These are phyloP conservation scores for Carex scoparia DNA, from an alignment of 176 grass and related monocot genomes.

Conservation along the genomic window DNA sequence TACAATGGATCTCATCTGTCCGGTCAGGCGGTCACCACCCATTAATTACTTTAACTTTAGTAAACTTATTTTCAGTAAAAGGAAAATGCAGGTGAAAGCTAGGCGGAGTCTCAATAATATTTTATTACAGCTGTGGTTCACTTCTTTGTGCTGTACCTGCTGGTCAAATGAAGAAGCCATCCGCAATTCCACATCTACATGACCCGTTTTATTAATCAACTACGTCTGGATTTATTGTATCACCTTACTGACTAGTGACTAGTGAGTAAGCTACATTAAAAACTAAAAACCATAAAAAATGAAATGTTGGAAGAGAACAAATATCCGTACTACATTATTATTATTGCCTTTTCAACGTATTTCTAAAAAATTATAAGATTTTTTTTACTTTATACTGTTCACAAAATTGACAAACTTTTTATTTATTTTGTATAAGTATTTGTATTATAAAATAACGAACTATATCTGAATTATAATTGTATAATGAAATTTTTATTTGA, in stretches of 20 bases:
- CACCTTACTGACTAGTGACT: neutral
- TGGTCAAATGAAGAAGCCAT: slow-evolving; percentile 19
- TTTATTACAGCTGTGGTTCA: neutral
- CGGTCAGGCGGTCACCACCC: neutral
- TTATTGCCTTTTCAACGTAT: too few species aligned
- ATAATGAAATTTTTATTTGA: too few species aligned
- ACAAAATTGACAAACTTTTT: too few species aligned
- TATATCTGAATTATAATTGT: too few species aligned
- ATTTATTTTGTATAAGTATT: too few species aligned
- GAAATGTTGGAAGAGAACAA: too few species aligned
- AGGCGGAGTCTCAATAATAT: neutral
- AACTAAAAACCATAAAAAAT: neutral
- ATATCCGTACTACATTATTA: too few species aligned
- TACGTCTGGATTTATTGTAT: neutral
- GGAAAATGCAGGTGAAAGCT: neutral
- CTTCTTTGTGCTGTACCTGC: neutral
- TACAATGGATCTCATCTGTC: neutral
- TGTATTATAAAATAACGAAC: too few species aligned
- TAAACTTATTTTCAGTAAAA: neutral
- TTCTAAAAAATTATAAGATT: neutral
- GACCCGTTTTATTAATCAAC: neutral
- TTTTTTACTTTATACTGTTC: too few species aligned
- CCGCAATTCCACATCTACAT: neutral
- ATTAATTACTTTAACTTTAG: neutral
- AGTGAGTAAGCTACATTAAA: neutral